Evolutionary conservation across 305 asterid species (phyloP).

Genomic region (Solanum hybrid): DNA sequence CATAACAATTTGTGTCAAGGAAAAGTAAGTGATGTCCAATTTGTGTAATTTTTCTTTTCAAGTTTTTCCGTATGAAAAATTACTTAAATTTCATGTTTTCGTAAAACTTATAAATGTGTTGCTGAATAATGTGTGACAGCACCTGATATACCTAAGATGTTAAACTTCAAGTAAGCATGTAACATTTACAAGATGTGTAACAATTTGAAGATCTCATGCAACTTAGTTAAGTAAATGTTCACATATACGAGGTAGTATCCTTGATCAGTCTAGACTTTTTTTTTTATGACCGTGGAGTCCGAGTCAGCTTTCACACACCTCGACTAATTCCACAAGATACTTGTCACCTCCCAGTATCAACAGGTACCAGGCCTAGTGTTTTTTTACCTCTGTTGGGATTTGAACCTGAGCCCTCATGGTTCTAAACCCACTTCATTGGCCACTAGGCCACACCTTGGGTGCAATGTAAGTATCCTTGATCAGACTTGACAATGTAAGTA

Average conservation of each 20-base stretch:
- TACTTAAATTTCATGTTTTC: not conserved
- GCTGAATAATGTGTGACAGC: not conserved
- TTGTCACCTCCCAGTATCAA: not conserved
- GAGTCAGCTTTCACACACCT: not conserved
- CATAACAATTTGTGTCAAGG: not conserved
- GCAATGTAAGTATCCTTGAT: not conserved
- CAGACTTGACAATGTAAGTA: not conserved
- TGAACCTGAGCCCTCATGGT: not conserved
- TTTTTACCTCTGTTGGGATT: not conserved
- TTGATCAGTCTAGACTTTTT: not conserved
- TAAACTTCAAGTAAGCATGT: not conserved
- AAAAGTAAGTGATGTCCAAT: not conserved
- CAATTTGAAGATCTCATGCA: not conserved
- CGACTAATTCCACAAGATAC: not conserved
- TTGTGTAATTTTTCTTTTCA: not conserved
- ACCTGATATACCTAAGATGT: not conserved
- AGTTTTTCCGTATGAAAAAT: not conserved
- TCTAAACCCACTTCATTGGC: not conserved
- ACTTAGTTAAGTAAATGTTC: not conserved
- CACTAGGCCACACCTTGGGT: not conserved
- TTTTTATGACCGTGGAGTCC: not conserved
- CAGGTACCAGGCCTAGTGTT: not conserved
- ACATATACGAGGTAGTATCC: not conserved
- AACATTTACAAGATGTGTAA: not conserved
- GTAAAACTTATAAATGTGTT: not conserved